These are phyloP conservation scores for Cutaneotrichosporon cutaneum DNA, from an alignment of 1,284 basidiomycete species.

Conservation along the genomic window DNA sequence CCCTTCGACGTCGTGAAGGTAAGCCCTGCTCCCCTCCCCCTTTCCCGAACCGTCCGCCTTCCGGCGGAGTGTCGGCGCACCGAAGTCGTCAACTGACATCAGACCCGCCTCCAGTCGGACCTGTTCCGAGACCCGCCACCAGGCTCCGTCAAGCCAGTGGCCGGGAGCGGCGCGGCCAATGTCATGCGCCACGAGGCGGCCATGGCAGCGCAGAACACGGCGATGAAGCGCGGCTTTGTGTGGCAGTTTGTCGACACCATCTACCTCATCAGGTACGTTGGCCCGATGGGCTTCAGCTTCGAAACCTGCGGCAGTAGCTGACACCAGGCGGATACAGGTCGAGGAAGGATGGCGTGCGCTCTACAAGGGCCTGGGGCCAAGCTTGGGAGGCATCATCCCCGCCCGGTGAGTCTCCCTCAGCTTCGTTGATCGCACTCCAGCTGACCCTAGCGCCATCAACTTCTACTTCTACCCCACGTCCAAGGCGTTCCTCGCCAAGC, in stretches of 20 bases:
- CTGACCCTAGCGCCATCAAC: constrained; percentile 68
- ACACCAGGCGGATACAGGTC: constrained; percentile 74
- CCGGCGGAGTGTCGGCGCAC: too few relatives aligned
- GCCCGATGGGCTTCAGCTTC: neutral
- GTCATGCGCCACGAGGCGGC: constrained; percentile 21
- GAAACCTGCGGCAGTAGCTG: neutral
- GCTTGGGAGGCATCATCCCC: constrained; percentile 90
- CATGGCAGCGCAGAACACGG: constrained; percentile 15
- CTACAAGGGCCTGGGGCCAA: constrained; percentile 93
- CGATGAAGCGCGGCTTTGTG: constrained; percentile 59
- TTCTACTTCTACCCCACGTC: constrained; percentile 99
- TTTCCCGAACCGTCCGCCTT: too few relatives aligned
- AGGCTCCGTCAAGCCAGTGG: neutral
- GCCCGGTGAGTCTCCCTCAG: constrained; percentile 62
- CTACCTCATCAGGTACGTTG: constrained; percentile 74
- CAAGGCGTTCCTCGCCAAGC: constrained; percentile 81
- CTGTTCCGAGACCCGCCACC: constrained; percentile 59
- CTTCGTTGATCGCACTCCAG: neutral
- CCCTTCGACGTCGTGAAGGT: constrained; percentile 96
- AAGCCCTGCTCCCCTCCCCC: constrained; percentile 11
- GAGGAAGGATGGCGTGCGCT: constrained; percentile 86
- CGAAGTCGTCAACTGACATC: too few relatives aligned
- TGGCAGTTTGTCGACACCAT: constrained; percentile 96
- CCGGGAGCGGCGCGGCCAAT: constrained; percentile 21
- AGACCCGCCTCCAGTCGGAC: constrained; percentile 87